Percentiles rank a stretch among this genome's conserved stretches.
Evolutionary conservation across 2,329 filamentous ascomycete genomes (phyloP).

Genomic region (Fusarium hostae): DNA sequence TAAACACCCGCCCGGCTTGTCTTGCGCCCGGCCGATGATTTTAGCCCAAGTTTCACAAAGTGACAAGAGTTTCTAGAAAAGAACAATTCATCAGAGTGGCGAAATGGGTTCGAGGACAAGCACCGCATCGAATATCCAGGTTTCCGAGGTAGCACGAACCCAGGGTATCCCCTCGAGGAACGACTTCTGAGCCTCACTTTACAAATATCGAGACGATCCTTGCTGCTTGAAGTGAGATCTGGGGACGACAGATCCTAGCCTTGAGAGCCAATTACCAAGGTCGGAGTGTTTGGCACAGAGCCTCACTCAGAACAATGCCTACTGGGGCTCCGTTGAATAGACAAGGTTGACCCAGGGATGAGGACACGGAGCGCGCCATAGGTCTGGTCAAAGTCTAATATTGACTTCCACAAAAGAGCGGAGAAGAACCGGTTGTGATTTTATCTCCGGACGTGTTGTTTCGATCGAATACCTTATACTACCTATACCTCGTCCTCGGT

Average conservation of each 20-base stretch:
- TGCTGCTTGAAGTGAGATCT: conserved; percentile 5
- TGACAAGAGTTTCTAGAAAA: conserved; percentile 27
- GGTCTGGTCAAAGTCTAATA: background rate
- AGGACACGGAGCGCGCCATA: conserved; percentile 3
- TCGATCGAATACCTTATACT: background rate
- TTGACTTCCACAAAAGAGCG: conserved; percentile 1
- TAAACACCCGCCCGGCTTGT: conserved; percentile 17
- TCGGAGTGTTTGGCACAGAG: background rate
- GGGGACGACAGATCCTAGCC: background rate
- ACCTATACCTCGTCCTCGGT: conserved; percentile 20
- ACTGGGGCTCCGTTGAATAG: background rate
- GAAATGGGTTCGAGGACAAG: conserved; percentile 6
- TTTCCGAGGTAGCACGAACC: conserved; percentile 11
- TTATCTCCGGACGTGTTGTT: background rate
- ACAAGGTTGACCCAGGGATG: conserved; percentile 9
- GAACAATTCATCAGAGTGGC: conserved; percentile 34
- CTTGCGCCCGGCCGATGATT: background rate
- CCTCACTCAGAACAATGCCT: conserved; percentile 9
- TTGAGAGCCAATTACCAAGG: conserved; percentile 4
- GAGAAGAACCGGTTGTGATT: background rate
- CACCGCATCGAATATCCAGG: conserved; percentile 19
- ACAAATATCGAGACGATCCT: conserved; percentile 7
- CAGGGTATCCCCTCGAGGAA: conserved; percentile 5
- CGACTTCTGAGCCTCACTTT: conserved; percentile 12
- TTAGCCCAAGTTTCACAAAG: conserved; percentile 10